Conservation (phyloP, 2,329 filamentous ascomycete genomes). For the Rhynchosporium secalis region DNA sequence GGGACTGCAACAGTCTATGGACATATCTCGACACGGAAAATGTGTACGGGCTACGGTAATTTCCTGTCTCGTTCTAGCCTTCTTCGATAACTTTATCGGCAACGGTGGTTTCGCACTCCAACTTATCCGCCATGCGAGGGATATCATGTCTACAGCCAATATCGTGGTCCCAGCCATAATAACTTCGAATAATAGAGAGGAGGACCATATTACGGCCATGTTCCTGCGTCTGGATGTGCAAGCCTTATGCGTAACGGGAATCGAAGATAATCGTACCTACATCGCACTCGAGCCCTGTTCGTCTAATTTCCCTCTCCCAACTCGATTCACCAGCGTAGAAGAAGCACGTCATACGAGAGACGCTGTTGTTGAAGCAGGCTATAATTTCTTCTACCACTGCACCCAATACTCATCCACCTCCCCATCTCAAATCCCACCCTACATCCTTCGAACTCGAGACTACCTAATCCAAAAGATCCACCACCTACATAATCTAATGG, state of each 20-base stretch:
- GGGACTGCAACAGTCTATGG: slow-evolving; percentile 29
- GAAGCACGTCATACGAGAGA: slow-evolving; percentile 28
- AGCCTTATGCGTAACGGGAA: slow-evolving; percentile 25
- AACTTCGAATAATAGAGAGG: slow-evolving; percentile 35
- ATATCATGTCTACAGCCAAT: slow-evolving; percentile 20
- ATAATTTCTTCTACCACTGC: slow-evolving; percentile 39
- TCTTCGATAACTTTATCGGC: slow-evolving; percentile 35
- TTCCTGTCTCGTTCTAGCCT: slow-evolving; percentile 30
- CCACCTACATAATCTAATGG: slow-evolving; percentile 18
- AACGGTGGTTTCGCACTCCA: slow-evolving; percentile 57
- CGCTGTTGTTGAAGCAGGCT: slow-evolving; percentile 43
- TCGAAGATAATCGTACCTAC: slow-evolving; percentile 60
- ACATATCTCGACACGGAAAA: slow-evolving; percentile 4
- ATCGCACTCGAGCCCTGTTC: slow-evolving; percentile 57
- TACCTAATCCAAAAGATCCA: slow-evolving; percentile 25
- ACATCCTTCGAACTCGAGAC: slow-evolving; percentile 17
- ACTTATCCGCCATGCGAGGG: slow-evolving; percentile 49
- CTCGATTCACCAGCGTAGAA: slow-evolving; percentile 42
- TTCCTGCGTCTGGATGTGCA: slow-evolving; percentile 60
- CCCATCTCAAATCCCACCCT: slow-evolving; percentile 34
- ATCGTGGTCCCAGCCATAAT: slow-evolving; percentile 35
- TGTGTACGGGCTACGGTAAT: slow-evolving; percentile 25
- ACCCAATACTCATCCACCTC: slow-evolving; percentile 36
- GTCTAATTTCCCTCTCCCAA: slow-evolving; percentile 54
- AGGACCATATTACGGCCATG: slow-evolving; percentile 60